Conservation (phyloP, 768 basidiomycete genomes). For the Cystobasidium tubakii region DNA sequence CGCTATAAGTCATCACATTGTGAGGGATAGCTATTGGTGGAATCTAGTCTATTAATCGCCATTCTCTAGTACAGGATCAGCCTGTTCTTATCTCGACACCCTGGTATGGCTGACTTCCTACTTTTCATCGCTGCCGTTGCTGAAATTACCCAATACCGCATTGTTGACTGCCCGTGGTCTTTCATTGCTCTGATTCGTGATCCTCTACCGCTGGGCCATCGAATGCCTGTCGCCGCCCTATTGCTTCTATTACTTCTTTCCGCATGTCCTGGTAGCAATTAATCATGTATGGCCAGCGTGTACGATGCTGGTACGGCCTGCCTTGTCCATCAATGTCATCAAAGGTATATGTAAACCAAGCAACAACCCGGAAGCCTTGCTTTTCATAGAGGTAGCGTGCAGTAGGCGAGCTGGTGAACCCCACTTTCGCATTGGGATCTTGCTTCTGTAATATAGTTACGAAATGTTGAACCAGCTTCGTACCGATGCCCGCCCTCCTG, state of each 20-base stretch:
- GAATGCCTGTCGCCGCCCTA: neutral
- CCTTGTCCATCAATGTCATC: neutral
- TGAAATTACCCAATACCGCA: too few species aligned
- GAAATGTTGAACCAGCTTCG: neutral
- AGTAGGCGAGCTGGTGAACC: neutral
- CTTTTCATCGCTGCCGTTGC: too few species aligned
- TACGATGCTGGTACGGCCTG: neutral
- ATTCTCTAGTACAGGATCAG: too few species aligned
- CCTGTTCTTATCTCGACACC: too few species aligned
- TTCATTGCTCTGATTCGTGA: too few species aligned
- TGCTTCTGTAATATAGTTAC: neutral
- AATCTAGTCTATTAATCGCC: too few species aligned
- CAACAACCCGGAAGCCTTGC: slow-evolving; percentile 4
- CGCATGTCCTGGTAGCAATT: neutral
- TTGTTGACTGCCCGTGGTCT: too few species aligned
- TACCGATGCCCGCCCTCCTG: neutral
- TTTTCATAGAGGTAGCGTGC: neutral
- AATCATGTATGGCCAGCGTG: slow-evolving; percentile 7
- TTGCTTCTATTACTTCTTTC: neutral
- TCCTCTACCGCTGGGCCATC: neutral
- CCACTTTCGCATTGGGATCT: neutral
- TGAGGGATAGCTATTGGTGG: too few species aligned
- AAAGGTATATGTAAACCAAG: neutral
- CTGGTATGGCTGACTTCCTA: too few species aligned
- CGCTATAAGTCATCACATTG: too few species aligned